Conservation (phyloP, 2,329 filamentous ascomycete species). For the Trichoderma breve region DNA sequence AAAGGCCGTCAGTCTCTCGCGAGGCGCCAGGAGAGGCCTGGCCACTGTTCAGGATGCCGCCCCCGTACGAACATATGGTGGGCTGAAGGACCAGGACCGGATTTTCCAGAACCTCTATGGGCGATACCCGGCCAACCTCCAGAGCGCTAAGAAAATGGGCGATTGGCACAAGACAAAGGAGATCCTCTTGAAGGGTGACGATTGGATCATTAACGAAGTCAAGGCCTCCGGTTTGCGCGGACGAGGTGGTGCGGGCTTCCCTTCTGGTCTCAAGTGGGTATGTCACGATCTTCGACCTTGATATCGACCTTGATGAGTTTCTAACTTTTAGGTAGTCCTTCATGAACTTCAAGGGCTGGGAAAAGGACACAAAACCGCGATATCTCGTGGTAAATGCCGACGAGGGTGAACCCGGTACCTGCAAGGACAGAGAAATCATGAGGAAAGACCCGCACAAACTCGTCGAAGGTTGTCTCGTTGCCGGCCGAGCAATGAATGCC, state of each 20-base stretch:
- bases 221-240: slow-evolving; percentile 95
- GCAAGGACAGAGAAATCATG: slow-evolving; percentile 99
- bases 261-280: slow-evolving; percentile 99
- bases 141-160: slow-evolving; percentile 94
- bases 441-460: slow-evolving; percentile 99
- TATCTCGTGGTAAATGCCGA: slow-evolving; percentile 98
- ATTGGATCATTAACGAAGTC: slow-evolving; percentile 97
- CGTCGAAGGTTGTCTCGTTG: slow-evolving; percentile 92
- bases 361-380: slow-evolving; percentile 92
- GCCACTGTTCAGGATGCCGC: slow-evolving; percentile 75
- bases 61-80: slow-evolving; percentile 74
- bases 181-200: slow-evolving; percentile 92
- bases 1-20: slow-evolving; percentile 41
- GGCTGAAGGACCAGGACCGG: slow-evolving; percentile 91
- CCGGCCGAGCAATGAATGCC: slow-evolving; percentile 97
- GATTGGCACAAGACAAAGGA: slow-evolving; percentile 99
- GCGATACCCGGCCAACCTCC: slow-evolving; percentile 85
- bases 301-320: not conserved
- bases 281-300: slow-evolving; percentile 29
- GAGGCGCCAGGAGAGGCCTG: slow-evolving; percentile 62
- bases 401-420: slow-evolving; percentile 97
- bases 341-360: slow-evolving; percentile 99
- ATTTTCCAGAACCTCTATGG: slow-evolving; percentile 99
- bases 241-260: slow-evolving; percentile 95
- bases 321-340: slow-evolving; percentile 66